These are phyloP conservation scores for Castanea crenata DNA, from an alignment of 306 rosid genomes.

Conservation along the genomic window DNA sequence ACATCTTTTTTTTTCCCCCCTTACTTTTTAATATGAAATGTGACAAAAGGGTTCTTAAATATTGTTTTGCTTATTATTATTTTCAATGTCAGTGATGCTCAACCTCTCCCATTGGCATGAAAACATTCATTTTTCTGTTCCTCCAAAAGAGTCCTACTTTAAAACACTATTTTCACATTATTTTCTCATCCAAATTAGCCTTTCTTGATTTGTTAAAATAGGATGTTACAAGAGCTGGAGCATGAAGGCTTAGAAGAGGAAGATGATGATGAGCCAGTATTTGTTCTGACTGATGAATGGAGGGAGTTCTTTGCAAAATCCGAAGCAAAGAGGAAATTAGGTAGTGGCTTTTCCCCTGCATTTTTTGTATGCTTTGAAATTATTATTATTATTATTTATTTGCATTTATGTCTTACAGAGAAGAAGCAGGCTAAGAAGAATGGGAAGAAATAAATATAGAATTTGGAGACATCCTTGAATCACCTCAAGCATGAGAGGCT, in stretches of 20 bases:
- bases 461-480: not conserved
- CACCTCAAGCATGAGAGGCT: not conserved
- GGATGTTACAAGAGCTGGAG: slow-evolving; percentile 47
- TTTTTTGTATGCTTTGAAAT: not conserved
- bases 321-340: slow-evolving; percentile 63
- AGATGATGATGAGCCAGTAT: slow-evolving; percentile 66
- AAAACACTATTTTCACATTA: not conserved
- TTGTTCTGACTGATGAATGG: slow-evolving; percentile 78
- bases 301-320: slow-evolving; percentile 76
- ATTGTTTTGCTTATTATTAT: not conserved
- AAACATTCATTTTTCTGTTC: not conserved
- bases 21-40: too few species aligned
- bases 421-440: slow-evolving; percentile 57
- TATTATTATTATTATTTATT: not conserved
- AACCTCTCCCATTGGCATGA: not conserved
- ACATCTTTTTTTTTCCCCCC: too few species aligned
- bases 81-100: too few species aligned
- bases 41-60: not conserved
- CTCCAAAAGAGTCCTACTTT: not conserved
- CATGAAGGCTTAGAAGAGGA: slow-evolving; percentile 38
- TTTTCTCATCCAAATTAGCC: not conserved
- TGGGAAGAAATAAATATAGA: slow-evolving; percentile 32
- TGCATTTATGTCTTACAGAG: slow-evolving; percentile 33
- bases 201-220: slow-evolving; percentile 23
- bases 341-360: slow-evolving; percentile 27